phyloP scores from a whole-genome alignment of 2,329 filamentous ascomycete species.

The Colletotrichum sp. region DNA sequence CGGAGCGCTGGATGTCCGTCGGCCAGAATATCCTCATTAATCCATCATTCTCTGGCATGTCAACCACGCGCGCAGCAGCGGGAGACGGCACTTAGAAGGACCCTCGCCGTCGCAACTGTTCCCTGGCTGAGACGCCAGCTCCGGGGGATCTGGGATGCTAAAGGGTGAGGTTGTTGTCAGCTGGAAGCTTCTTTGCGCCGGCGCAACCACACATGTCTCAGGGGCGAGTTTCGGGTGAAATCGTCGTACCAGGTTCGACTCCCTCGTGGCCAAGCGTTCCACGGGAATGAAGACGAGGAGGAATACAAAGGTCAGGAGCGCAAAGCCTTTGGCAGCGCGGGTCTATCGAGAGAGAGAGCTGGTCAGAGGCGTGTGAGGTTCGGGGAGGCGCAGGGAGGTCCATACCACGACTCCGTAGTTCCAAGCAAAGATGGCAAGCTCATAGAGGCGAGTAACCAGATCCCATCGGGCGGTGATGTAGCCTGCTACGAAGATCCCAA shows the following conservation, averaged over 20 bases:
- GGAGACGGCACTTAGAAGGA: conserved; percentile 74
- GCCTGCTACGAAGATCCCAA: conserved; percentile 98
- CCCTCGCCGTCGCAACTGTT: conserved; percentile 91
- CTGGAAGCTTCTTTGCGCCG: conserved; percentile 26
- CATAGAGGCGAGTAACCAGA: conserved; percentile 94
- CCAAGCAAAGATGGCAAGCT: conserved; percentile 96
- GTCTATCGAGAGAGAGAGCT: conserved; percentile 56
- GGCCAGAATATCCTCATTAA: conserved; percentile 99
- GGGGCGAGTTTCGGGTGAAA: conserved; percentile 14
- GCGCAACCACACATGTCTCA: conserved; percentile 13
- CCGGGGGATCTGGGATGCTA: conserved; percentile 83
- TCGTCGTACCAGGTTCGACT: conserved; percentile 76
- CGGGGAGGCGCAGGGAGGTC: conserved; percentile 21
- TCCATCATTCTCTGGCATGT: conserved; percentile 79
- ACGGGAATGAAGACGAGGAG: conserved; percentile 84
- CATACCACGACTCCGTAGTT: conserved; percentile 96
- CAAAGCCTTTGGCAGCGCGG: conserved; percentile 85
- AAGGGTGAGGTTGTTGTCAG: conserved; percentile 20
- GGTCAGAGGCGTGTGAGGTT: neutral
- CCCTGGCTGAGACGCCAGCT: conserved; percentile 88
- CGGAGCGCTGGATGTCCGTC: conserved; percentile 76
- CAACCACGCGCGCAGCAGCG: conserved; percentile 39
- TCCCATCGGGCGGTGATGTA: conserved; percentile 99
- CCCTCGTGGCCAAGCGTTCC: conserved; percentile 79
- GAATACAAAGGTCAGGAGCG: conserved; percentile 83